Conservation (phyloP, 139 green algal species). For the Pedinophyceae sp. region DNA sequence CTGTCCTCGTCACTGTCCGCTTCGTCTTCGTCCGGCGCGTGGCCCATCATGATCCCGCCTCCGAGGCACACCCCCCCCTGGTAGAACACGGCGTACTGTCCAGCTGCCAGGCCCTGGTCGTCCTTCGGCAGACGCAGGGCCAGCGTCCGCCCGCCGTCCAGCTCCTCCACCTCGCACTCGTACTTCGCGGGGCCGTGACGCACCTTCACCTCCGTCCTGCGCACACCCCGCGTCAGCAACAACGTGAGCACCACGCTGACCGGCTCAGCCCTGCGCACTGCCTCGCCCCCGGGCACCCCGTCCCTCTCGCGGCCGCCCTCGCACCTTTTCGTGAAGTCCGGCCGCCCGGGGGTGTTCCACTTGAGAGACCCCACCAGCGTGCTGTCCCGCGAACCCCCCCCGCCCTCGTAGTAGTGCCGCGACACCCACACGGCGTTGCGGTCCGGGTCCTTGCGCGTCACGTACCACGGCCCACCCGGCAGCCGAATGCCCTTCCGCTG, state of each 20-base stretch:
- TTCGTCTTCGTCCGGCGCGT: too few relatives aligned
- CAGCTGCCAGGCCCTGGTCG: slow-evolving; percentile 84
- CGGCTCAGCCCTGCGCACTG: slow-evolving; percentile 3
- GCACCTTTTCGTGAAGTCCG: background rate
- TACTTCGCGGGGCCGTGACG: slow-evolving; percentile 63
- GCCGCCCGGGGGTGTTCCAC: slow-evolving; percentile 26
- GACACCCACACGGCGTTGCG: slow-evolving; percentile 79
- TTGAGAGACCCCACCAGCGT: too few relatives aligned
- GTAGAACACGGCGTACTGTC: slow-evolving; percentile 95
- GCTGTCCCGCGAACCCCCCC: background rate
- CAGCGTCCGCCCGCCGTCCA: background rate
- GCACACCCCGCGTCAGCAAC: too few relatives aligned
- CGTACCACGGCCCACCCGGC: slow-evolving; percentile 88
- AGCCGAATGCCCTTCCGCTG: slow-evolving; percentile 83
- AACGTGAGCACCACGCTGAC: slow-evolving; percentile 2
- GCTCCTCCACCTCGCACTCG: slow-evolving; percentile 22
- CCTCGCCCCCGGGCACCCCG: slow-evolving; percentile 2
- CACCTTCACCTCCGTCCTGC: slow-evolving; percentile 57
- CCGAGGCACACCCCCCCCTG: slow-evolving; percentile 58
- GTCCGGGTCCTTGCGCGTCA: slow-evolving; percentile 63
- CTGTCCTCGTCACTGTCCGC: too few relatives aligned
- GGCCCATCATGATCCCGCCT: slow-evolving; percentile 44
- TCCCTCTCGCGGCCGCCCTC: too few relatives aligned
- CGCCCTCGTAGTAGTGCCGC: slow-evolving; percentile 33
- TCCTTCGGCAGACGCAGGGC: slow-evolving; percentile 37